These are phyloP conservation scores for Picea mariana DNA, from an alignment of 83 land plant species.

Conservation along the genomic window DNA sequence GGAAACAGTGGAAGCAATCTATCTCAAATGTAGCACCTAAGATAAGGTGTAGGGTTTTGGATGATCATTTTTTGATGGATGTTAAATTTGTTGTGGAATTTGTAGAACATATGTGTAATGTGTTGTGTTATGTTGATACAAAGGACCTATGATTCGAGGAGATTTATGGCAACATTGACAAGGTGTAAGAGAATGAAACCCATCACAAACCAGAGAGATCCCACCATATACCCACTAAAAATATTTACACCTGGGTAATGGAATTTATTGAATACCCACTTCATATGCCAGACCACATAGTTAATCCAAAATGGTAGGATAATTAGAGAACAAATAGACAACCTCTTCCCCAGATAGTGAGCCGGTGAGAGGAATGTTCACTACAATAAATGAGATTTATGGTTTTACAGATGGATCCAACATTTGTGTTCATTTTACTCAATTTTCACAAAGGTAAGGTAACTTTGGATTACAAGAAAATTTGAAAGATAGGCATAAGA, in stretches of 20 bases:
- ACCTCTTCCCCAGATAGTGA: background rate
- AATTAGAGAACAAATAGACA: background rate
- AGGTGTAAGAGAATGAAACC: background rate
- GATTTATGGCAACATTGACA: background rate
- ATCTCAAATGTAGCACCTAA: background rate
- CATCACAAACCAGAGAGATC: background rate
- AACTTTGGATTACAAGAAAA: background rate
- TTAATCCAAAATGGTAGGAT: background rate
- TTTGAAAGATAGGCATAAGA: background rate
- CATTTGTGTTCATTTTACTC: background rate
- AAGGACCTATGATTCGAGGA: background rate
- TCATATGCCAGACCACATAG: background rate
- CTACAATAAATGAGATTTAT: background rate
- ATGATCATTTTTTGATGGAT: background rate
- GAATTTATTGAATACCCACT: background rate
- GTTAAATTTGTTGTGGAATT: background rate
- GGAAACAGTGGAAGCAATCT: background rate
- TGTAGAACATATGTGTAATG: background rate
- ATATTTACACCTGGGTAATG: no score
- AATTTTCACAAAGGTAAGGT: background rate
- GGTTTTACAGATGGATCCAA: background rate
- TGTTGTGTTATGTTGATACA: background rate
- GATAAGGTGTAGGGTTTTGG: background rate
- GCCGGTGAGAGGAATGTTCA: background rate
- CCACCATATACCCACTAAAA: background rate